These are phyloP conservation scores for Adansonia grandidieri DNA, from an alignment of 441 rosid genomes.

Conservation along the genomic window DNA sequence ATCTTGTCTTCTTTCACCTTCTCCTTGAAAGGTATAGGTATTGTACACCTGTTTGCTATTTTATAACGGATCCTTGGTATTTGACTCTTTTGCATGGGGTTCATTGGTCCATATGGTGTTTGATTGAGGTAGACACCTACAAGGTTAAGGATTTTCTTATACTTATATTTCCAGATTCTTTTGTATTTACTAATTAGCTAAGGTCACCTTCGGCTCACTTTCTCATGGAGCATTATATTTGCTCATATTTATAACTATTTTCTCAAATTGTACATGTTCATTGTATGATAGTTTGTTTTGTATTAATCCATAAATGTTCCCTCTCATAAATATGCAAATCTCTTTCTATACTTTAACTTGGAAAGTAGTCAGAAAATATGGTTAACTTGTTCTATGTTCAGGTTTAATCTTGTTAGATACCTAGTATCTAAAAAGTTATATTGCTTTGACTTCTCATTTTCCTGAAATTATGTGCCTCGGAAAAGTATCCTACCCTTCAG, in stretches of 20 bases:
- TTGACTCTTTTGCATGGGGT: slow-evolving; percentile 14
- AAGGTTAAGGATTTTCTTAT: background rate
- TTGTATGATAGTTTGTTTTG: slow-evolving; percentile 1
- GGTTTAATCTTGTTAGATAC: slow-evolving; percentile 1
- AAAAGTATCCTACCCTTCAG: background rate
- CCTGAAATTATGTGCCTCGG: background rate
- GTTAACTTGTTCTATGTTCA: background rate
- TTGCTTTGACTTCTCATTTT: background rate
- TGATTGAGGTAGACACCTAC: slow-evolving; percentile 18
- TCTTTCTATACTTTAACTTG: background rate
- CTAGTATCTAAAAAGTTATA: background rate
- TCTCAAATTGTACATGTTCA: background rate
- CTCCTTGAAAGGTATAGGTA: slow-evolving; percentile 12
- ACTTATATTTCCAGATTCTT: background rate
- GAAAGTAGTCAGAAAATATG: slow-evolving; percentile 10
- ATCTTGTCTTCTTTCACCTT: background rate
- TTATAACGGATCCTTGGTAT: background rate
- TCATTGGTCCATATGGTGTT: slow-evolving; percentile 19
- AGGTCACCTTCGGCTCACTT: background rate
- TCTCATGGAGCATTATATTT: background rate
- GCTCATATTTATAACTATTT: slow-evolving; percentile 8
- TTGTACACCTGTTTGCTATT: background rate
- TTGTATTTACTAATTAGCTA: background rate
- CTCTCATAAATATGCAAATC: background rate
- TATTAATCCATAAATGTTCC: background rate